phyloP scores from a whole-genome alignment of 345 rosid genomes.

The Eucalyptus coolabah region DNA sequence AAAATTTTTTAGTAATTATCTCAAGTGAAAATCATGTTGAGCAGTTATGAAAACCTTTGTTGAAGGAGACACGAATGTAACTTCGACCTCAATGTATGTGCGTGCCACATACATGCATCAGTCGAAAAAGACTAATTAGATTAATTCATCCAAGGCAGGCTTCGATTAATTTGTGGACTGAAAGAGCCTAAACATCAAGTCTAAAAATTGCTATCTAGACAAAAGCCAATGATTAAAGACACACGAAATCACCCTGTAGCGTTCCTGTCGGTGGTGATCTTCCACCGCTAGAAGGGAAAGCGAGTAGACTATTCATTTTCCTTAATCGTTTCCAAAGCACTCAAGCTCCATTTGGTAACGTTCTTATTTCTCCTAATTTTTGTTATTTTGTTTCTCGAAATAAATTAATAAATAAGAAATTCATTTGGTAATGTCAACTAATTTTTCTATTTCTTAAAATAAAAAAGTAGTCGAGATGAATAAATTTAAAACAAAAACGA shows the following conservation, averaged over 20 bases:
- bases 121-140: background rate
- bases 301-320: background rate
- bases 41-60: background rate
- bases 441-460: too few relatives aligned
- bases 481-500: rapidly evolving
- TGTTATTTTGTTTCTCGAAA: too few relatives aligned
- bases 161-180: background rate
- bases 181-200: background rate
- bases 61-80: background rate
- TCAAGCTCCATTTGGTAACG: too few relatives aligned
- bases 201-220: background rate
- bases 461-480: too few relatives aligned
- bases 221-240: background rate
- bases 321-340: background rate
- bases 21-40: background rate
- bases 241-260: background rate
- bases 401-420: too few relatives aligned
- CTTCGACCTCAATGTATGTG: background rate
- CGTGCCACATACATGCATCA: background rate
- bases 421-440: too few relatives aligned
- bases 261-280: background rate
- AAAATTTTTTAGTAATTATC: background rate
- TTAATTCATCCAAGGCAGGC: background rate
- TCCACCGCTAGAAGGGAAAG: background rate
- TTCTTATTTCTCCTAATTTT: too few relatives aligned